Evolutionary conservation across 192 early-diverging fungal genomes (phyloP).

Genomic region (Coemansia sp.): DNA sequence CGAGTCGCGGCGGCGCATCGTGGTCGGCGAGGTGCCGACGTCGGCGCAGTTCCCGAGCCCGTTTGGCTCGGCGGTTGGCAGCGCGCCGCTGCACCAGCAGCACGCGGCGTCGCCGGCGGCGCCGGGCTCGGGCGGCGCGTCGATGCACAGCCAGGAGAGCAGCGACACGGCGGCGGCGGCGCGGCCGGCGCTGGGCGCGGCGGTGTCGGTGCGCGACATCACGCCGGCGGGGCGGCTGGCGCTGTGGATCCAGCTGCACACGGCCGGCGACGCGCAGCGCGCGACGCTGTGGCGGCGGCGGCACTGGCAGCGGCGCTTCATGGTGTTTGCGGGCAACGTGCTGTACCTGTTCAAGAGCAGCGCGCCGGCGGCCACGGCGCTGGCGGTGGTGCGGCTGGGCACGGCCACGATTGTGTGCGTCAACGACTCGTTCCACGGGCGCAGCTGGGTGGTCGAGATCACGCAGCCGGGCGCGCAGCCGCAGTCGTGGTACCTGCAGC

Average conservation of each 20-base stretch:
- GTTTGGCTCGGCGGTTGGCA: constrained; percentile 28
- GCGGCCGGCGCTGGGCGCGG: constrained; percentile 36
- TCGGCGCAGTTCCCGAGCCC: constrained; percentile 38
- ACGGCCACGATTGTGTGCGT: constrained; percentile 40
- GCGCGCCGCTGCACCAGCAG: constrained; percentile 1
- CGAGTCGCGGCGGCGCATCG: constrained; percentile 48
- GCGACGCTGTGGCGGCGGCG: constrained; percentile 40
- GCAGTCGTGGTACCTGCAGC: constrained; percentile 48
- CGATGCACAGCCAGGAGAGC: constrained; percentile 29
- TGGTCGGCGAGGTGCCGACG: constrained; percentile 32
- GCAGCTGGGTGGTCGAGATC: constrained; percentile 50
- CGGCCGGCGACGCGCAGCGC: constrained; percentile 14
- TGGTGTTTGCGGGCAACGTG: constrained; percentile 45
- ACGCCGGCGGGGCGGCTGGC: constrained; percentile 46
- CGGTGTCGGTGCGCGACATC: constrained; percentile 41
- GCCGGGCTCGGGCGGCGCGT: constrained; percentile 28
- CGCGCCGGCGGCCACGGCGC: constrained; percentile 34
- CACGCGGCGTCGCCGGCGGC: constrained; percentile 9
- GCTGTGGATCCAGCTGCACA: constrained; percentile 42
- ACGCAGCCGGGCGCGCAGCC: constrained; percentile 15
- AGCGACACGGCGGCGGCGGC: constrained; percentile 37
- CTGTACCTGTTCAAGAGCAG: constrained; percentile 50
- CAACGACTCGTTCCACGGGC: constrained; percentile 46
- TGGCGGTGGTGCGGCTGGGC: constrained; percentile 23
- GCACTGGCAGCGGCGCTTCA: constrained; percentile 51